Evolutionary conservation across 2,329 filamentous ascomycete species (phyloP).

Genomic region (Diaporthe vexans): DNA sequence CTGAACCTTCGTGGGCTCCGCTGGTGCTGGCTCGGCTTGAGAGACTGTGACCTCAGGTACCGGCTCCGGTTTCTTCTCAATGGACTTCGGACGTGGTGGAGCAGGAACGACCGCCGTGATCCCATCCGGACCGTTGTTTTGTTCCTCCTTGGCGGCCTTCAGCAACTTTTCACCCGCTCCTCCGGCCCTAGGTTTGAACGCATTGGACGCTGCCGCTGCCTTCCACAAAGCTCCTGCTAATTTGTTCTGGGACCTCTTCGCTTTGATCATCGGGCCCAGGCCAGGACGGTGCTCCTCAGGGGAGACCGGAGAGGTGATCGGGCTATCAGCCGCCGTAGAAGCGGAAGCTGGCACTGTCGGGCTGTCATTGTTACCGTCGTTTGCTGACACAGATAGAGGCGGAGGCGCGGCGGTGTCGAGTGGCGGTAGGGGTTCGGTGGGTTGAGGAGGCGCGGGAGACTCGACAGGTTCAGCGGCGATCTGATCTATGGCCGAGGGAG

Average conservation of each 20-base stretch:
- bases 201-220: slow-evolving; percentile 78
- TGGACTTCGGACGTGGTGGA: slow-evolving; percentile 67
- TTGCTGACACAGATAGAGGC: slow-evolving; percentile 34
- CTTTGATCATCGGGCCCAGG: slow-evolving; percentile 91
- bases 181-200: slow-evolving; percentile 89
- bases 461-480: slow-evolving; percentile 46
- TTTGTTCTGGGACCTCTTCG: slow-evolving; percentile 79
- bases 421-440: slow-evolving; percentile 28
- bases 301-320: slow-evolving; percentile 48
- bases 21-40: slow-evolving; percentile 46
- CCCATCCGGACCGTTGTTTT: slow-evolving; percentile 83
- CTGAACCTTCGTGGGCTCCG: slow-evolving; percentile 8
- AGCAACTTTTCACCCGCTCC: slow-evolving; percentile 81
- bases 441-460: slow-evolving; percentile 42
- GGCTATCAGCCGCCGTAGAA: slow-evolving; percentile 44
- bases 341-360: slow-evolving; percentile 43
- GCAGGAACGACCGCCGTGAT: slow-evolving; percentile 91
- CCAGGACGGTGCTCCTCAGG: slow-evolving; percentile 73
- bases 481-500: slow-evolving; percentile 51
- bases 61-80: slow-evolving; percentile 54
- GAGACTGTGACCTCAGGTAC: slow-evolving; percentile 72
- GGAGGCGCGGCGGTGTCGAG: slow-evolving; percentile 36
- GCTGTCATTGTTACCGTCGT: slow-evolving; percentile 32
- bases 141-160: slow-evolving; percentile 69
- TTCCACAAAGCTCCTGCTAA: slow-evolving; percentile 84